Percentiles rank a stretch among this genome's conserved stretches.
phyloP scores from a whole-genome alignment of 305 asterid species.

The Nicotiana rustica region DNA sequence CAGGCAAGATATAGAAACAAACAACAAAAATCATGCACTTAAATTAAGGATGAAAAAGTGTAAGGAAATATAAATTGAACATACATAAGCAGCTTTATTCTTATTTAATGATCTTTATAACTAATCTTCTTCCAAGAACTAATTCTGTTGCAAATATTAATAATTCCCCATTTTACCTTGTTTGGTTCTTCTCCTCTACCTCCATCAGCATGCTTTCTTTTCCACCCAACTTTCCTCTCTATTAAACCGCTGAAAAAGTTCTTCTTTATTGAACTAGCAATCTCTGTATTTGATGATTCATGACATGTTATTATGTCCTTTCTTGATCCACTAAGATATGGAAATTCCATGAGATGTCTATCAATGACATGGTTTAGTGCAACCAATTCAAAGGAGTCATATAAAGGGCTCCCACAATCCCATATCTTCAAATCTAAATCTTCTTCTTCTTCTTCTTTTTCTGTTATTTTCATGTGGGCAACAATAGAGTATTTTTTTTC shows the following conservation, averaged over 20 bases:
- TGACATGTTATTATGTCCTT: not conserved
- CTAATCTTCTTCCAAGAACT: too few relatives aligned
- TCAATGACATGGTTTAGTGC: slow-evolving; percentile 60
- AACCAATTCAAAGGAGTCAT: slow-evolving; percentile 67
- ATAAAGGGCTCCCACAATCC: slow-evolving; percentile 81
- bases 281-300: not conserved
- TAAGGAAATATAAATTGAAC: too few relatives aligned
- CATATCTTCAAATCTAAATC: slow-evolving; percentile 42
- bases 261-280: slow-evolving; percentile 23
- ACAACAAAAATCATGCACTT: too few relatives aligned
- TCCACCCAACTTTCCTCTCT: not conserved
- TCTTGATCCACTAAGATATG: slow-evolving; percentile 51
- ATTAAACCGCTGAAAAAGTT: not conserved
- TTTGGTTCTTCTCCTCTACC: too few relatives aligned
- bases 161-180: too few relatives aligned
- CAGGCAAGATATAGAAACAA: too few relatives aligned
- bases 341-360: slow-evolving; percentile 55
- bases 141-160: too few relatives aligned
- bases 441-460: slow-evolving; percentile 27
- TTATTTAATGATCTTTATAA: too few relatives aligned
- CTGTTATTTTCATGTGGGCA: slow-evolving; percentile 25
- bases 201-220: too few relatives aligned
- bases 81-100: too few relatives aligned
- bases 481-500: not conserved
- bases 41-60: too few relatives aligned